Evolutionary conservation across 805 yeast genomes (phyloP).

Genomic region (Clavispora carvajalis): DNA sequence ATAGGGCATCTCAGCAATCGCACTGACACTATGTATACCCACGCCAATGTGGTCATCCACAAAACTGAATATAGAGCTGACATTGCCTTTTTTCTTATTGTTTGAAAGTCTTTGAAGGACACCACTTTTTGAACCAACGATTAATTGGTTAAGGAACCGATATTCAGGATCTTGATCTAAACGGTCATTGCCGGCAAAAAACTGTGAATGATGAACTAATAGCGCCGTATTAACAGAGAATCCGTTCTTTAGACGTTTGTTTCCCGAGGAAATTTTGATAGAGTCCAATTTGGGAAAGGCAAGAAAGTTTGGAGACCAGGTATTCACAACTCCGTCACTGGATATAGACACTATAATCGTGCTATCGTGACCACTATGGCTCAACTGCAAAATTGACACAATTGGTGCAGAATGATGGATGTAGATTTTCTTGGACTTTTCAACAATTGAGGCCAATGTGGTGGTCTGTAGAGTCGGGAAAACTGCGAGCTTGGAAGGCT

Average conservation of each 20-base stretch:
- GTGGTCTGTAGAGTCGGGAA: conserved; percentile 16
- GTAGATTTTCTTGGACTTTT: conserved; percentile 2
- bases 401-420: conserved; percentile 13
- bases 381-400: conserved; percentile 8
- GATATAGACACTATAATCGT: conserved; percentile 12
- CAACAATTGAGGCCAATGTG: conserved; percentile 6
- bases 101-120: conserved; percentile 7
- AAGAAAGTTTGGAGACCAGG: conserved; percentile 17
- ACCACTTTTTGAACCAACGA: conserved; percentile 9
- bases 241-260: not conserved
- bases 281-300: conserved; percentile 16
- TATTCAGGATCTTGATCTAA: conserved; percentile 8
- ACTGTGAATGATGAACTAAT: not conserved
- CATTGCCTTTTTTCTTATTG: conserved; percentile 4
- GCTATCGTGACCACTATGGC: conserved; percentile 4
- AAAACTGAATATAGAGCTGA: not conserved
- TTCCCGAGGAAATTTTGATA: conserved; percentile 1
- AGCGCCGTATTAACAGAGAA: not conserved
- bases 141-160: conserved; percentile 9
- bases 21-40: not conserved
- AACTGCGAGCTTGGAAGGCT: conserved; percentile 12
- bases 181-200: not conserved
- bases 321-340: conserved; percentile 14
- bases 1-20: conserved; percentile 7
- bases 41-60: conserved; percentile 1